Evolutionary conservation across 805 yeast genomes (phyloP).

Genomic region (Kodamaea hsintzibuensis): DNA sequence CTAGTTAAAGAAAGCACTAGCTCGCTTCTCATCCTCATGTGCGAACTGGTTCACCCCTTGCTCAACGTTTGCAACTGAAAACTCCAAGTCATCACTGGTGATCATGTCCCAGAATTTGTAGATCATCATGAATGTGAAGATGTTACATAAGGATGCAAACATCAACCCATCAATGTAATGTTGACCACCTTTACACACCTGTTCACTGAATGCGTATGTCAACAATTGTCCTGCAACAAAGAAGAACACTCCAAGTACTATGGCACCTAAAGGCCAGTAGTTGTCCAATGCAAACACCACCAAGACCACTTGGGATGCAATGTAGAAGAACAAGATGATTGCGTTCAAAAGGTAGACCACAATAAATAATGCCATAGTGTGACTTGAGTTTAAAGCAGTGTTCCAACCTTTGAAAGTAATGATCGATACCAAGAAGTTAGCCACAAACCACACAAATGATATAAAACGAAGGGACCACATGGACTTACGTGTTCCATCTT

Average conservation of each 20-base stretch:
- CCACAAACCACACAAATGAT: slow-evolving; percentile 57
- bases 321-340: slow-evolving; percentile 58
- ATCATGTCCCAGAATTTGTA: slow-evolving; percentile 97
- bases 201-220: slow-evolving; percentile 64
- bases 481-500: slow-evolving; percentile 79
- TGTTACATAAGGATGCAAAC: slow-evolving; percentile 77
- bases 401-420: slow-evolving; percentile 70
- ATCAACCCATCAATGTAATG: slow-evolving; percentile 92
- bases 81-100: slow-evolving; percentile 92
- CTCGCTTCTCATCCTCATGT: slow-evolving; percentile 35
- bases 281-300: slow-evolving; percentile 68
- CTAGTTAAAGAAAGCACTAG: slow-evolving; percentile 11
- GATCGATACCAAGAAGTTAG: slow-evolving; percentile 66
- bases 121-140: slow-evolving; percentile 89
- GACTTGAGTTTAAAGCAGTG: slow-evolving; percentile 43
- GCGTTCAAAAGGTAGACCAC: slow-evolving; percentile 75
- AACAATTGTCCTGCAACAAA: slow-evolving; percentile 80
- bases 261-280: slow-evolving; percentile 90
- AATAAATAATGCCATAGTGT: slow-evolving; percentile 69
- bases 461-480: slow-evolving; percentile 55
- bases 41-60: slow-evolving; percentile 35
- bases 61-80: slow-evolving; percentile 60
- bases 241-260: slow-evolving; percentile 66
- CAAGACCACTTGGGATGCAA: slow-evolving; percentile 66
- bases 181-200: slow-evolving; percentile 67